These are phyloP conservation scores for Candida dajiaensis DNA, from an alignment of 805 yeast species.

Conservation along the genomic window DNA sequence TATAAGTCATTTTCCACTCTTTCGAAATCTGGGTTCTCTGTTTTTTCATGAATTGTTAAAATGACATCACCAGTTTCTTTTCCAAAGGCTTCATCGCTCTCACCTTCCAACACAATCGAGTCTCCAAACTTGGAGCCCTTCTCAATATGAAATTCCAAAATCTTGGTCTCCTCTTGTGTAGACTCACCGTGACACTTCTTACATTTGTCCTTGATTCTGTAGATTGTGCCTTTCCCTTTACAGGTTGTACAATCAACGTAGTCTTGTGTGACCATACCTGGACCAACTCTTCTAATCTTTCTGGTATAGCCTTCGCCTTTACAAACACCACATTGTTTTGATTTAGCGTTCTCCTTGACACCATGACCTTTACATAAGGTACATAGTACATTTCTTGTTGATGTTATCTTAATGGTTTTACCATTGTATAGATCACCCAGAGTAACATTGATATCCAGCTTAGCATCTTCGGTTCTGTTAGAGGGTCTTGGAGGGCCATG, in stretches of 20 bases:
- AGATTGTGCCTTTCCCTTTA: constrained; percentile 60
- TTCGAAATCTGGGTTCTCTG: constrained; percentile 33
- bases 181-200: constrained; percentile 67
- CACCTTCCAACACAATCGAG: constrained; percentile 51
- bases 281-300: constrained; percentile 59
- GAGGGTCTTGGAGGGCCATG: constrained; percentile 7
- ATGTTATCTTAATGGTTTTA: constrained; percentile 65
- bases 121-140: constrained; percentile 68
- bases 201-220: constrained; percentile 66
- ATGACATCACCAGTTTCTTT: constrained; percentile 73
- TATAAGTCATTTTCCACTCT: constrained; percentile 62
- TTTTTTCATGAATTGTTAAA: constrained; percentile 47
- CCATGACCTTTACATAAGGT: constrained; percentile 72
- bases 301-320: constrained; percentile 63
- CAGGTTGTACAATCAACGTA: constrained; percentile 61
- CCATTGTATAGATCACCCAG: constrained; percentile 78
- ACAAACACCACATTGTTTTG: constrained; percentile 59
- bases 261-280: constrained; percentile 67
- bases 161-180: constrained; percentile 56
- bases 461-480: constrained; percentile 58
- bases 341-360: constrained; percentile 51
- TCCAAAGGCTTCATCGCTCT: constrained; percentile 76
- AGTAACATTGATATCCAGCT: constrained; percentile 56
- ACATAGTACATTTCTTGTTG: constrained; percentile 71
- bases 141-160: constrained; percentile 69